A percentile compares a stretch with the other conserved stretches of the same genome.
Evolutionary conservation across 352 stramenopile species (phyloP).

Genomic region (Globisporangium sylvaticum): DNA sequence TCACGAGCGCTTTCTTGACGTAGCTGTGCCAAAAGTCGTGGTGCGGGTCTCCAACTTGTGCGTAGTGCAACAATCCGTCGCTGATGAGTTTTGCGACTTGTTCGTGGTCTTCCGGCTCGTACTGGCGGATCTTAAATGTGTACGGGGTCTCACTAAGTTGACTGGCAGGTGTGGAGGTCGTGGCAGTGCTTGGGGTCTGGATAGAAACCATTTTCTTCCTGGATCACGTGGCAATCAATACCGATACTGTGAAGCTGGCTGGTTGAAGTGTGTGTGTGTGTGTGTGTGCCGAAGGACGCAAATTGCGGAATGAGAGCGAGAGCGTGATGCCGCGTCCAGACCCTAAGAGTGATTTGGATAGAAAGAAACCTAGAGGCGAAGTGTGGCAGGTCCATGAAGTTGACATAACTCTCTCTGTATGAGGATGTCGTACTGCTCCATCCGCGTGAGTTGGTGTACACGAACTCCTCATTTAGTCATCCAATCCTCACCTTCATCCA

Average conservation of each 20-base stretch:
- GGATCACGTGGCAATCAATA: neutral
- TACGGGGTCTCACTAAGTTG: neutral
- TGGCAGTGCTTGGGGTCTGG: neutral
- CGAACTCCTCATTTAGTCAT: neutral
- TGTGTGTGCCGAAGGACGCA: neutral
- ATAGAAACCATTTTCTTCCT: neutral
- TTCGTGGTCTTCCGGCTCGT: constrained; percentile 2
- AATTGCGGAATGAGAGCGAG: neutral
- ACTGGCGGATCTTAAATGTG: constrained; percentile 14
- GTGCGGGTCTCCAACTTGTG: neutral
- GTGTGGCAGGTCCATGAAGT: too few species aligned
- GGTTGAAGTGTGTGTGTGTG: neutral
- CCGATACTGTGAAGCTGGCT: too few species aligned
- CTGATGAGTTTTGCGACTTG: constrained; percentile 3
- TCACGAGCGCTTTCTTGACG: neutral
- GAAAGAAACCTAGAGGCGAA: neutral
- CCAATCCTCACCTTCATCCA: neutral
- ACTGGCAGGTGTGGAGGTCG: neutral
- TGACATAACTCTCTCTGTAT: too few species aligned
- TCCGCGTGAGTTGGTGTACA: neutral
- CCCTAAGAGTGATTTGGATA: neutral
- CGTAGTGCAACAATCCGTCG: constrained; percentile 9
- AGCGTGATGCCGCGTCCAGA: neutral
- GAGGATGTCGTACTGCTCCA: neutral
- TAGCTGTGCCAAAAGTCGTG: constrained; percentile 7